Percentiles rank a stretch among this genome's conserved stretches.
Conservation (phyloP, 192 early-diverging fungal species). For the Backusella tarrabulga region DNA sequence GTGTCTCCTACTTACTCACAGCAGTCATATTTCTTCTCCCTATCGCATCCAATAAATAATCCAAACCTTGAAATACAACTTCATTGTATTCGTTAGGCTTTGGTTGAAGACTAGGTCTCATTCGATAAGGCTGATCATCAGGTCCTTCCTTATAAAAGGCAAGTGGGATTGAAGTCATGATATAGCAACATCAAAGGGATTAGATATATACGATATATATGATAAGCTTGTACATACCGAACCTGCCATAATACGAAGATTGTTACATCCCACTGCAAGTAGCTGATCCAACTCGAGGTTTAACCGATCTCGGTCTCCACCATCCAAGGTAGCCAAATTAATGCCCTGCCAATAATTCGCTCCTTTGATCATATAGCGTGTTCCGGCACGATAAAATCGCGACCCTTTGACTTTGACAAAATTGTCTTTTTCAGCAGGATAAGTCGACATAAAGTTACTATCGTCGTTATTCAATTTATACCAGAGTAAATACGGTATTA, state of each 20-base stretch:
- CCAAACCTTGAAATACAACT: slow-evolving; percentile 56
- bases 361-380: slow-evolving; percentile 41
- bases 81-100: slow-evolving; percentile 54
- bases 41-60: slow-evolving; percentile 60
- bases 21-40: slow-evolving; percentile 55
- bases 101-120: slow-evolving; percentile 57
- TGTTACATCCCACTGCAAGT: slow-evolving; percentile 52
- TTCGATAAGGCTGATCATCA: slow-evolving; percentile 51
- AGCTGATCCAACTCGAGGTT: slow-evolving; percentile 49
- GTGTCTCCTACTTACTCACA: slow-evolving; percentile 27
- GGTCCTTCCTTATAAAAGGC: slow-evolving; percentile 46
- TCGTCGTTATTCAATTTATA: background rate
- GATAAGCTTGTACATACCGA: slow-evolving; percentile 3
- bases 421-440: background rate
- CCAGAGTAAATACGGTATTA: background rate
- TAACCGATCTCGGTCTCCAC: slow-evolving; percentile 54
- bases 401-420: slow-evolving; percentile 48
- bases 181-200: too few relatives aligned
- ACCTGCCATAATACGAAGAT: slow-evolving; percentile 60
- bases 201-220: too few relatives aligned
- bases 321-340: slow-evolving; percentile 53
- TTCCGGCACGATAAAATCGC: slow-evolving; percentile 32
- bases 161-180: too few relatives aligned
- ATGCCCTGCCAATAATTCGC: slow-evolving; percentile 80
- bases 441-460: background rate